Percentiles rank a stretch among this genome's conserved stretches.
Evolutionary conservation across 139 green algal species (phyloP).

Genomic region (Penium margaritaceum): DNA sequence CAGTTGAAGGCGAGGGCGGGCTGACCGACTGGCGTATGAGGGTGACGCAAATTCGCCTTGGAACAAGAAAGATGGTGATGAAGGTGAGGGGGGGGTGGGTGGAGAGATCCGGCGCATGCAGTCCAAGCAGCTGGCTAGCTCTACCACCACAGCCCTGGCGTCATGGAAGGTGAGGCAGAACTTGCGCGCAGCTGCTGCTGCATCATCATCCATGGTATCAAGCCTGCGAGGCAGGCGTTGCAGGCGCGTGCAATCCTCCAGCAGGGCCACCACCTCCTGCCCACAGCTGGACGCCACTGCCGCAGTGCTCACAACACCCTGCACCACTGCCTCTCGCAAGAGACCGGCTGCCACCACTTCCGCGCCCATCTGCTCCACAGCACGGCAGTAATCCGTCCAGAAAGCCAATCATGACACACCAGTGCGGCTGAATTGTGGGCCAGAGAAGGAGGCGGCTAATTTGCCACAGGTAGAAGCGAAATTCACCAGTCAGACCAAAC

Average conservation of each 20-base stretch:
- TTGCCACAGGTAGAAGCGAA: background rate
- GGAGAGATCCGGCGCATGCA: constrained; percentile 56
- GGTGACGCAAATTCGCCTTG: too few species aligned
- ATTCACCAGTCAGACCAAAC: too few species aligned
- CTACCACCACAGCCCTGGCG: constrained; percentile 65
- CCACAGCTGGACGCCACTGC: constrained; percentile 60
- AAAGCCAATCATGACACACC: too few species aligned
- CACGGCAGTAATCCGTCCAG: too few species aligned
- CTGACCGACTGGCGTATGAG: too few species aligned
- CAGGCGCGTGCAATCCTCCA: constrained; percentile 53
- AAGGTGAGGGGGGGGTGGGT: constrained; percentile 17
- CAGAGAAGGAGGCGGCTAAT: constrained; percentile 17
- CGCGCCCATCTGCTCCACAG: constrained; percentile 70
- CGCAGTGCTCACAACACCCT: constrained; percentile 47
- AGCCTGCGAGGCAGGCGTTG: constrained; percentile 57
- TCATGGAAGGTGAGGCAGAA: constrained; percentile 80
- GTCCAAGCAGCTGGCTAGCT: constrained; percentile 69
- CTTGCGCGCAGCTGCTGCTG: constrained; percentile 69
- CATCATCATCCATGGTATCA: constrained; percentile 73
- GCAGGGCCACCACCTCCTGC: constrained; percentile 15
- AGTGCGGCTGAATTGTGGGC: too few species aligned
- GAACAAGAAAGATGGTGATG: too few species aligned
- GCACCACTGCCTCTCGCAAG: constrained; percentile 61
- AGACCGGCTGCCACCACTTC: constrained; percentile 74
- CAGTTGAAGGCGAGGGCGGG: constrained; percentile 47